A percentile compares a stretch with the other conserved stretches of the same genome.
phyloP scores from a whole-genome alignment of 2,329 filamentous ascomycete species.

The Curvularia verruculosa region DNA sequence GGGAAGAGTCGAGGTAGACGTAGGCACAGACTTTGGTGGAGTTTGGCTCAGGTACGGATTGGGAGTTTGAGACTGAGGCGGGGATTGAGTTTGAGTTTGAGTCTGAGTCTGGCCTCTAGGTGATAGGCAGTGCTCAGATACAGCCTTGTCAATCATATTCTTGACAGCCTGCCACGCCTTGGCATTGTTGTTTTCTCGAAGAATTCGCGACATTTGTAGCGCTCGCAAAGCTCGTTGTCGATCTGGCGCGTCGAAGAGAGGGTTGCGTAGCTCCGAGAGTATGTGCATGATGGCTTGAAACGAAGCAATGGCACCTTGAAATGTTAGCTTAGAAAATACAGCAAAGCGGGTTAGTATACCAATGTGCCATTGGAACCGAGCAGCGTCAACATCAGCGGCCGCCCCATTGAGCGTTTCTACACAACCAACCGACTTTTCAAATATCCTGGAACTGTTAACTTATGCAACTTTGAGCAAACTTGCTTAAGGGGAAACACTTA shows the following conservation, averaged over 20 bases:
- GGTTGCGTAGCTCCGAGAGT: constrained; percentile 48
- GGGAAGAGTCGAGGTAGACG: constrained; percentile 5
- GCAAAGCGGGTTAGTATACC: constrained; percentile 20
- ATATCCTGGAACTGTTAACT: constrained; percentile 36
- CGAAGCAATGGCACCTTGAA: constrained; percentile 38
- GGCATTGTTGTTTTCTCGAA: constrained; percentile 43
- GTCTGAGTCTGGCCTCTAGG: constrained; percentile 23
- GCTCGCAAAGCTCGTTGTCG: constrained; percentile 45
- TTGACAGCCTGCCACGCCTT: constrained; percentile 48
- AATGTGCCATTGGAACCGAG: constrained; percentile 50
- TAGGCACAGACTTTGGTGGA: background rate
- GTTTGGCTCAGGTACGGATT: constrained; percentile 24
- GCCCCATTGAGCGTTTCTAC: constrained; percentile 47
- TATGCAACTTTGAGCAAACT: background rate
- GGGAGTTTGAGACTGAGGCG: constrained; percentile 2
- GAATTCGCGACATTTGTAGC: constrained; percentile 38
- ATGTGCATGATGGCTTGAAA: constrained; percentile 50
- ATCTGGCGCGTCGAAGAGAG: constrained; percentile 44
- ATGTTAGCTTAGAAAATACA: constrained; percentile 13
- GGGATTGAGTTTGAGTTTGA: constrained; percentile 4
- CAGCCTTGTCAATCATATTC: constrained; percentile 47
- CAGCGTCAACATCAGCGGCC: constrained; percentile 43
- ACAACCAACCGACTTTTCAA: constrained; percentile 48
- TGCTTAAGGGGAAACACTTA: constrained; percentile 21
- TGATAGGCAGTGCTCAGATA: constrained; percentile 33